These are phyloP conservation scores for Parsonsia alboflavescens DNA, from an alignment of 257 asterid species.

Conservation along the genomic window DNA sequence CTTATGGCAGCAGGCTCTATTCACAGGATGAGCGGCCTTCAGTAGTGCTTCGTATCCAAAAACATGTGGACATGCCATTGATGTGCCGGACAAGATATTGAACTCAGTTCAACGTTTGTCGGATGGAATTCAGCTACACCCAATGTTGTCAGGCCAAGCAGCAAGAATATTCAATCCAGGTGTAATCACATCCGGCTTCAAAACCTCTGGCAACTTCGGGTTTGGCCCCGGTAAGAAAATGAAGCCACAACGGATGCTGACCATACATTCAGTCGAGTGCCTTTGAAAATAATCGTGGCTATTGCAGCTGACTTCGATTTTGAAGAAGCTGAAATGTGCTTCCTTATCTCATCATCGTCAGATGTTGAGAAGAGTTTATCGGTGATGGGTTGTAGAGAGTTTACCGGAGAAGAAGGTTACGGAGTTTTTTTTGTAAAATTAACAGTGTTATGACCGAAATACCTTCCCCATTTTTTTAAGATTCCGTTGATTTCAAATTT, in stretches of 20 bases:
- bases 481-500: too few species aligned
- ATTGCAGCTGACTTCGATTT: constrained; percentile 34
- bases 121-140: constrained; percentile 61
- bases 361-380: too few species aligned
- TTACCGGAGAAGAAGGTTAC: too few species aligned
- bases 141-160: constrained; percentile 76
- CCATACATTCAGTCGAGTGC: constrained; percentile 57
- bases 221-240: constrained; percentile 84
- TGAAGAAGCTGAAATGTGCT: constrained; percentile 38
- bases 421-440: too few species aligned
- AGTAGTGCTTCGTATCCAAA: constrained; percentile 74
- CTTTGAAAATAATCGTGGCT: constrained; percentile 60
- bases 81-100: constrained; percentile 77
- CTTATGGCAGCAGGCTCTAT: constrained; percentile 86
- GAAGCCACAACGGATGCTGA: constrained; percentile 90
- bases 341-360: constrained; percentile 59
- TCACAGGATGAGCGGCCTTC: constrained; percentile 90
- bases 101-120: constrained; percentile 69
- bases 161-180: constrained; percentile 90
- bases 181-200: constrained; percentile 83
- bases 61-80: constrained; percentile 94
- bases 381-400: too few species aligned
- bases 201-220: constrained; percentile 68
- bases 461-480: too few species aligned
- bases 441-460: too few species aligned